Evolutionary conservation across 148 eudicot species (phyloP), one percentile per base, ranked within the genome.

Genomic region (Cornus controversa): DNA sequence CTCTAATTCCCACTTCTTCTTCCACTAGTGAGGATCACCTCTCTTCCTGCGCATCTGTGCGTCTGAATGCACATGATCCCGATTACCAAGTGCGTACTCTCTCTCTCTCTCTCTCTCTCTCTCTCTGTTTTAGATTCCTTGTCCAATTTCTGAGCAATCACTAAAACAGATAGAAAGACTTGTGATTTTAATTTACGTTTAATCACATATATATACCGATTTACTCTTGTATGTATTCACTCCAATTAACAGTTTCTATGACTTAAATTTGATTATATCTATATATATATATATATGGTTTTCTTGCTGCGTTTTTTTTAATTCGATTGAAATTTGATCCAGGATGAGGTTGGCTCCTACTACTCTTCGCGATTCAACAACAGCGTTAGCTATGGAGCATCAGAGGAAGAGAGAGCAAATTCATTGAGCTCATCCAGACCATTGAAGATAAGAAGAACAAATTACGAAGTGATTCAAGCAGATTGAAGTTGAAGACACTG

Each of bases 31-130:
- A 66, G 31, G 66, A 34, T 16, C 71, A 40, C 8, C 45, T 6
- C 45, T 40, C 45, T 40, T 40, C 45, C 45, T 40, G 9, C 45
- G 6, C 45, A 40, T 0, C 8, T 40, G 73, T 40, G 67, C 58
- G 78, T 25, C 72, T 63, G 13, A 27, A 40, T 75, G 60, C 71
- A 45, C 37, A 31, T n/a, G n/a, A n/a, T 34, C 67, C 31, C 16
- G 50, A 73, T 13, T 73, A 45, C 14, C 45, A 73, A 15, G 75
- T 72, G 20, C 16, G 40, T 31, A 3, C 9, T 66, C 69, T 27
- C 69, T 66, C 37, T 66, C 69, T 27, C 37, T 66, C 40, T n/a
- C 60, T 54, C 69, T 27, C 69, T 66, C 37, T 66, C 69, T 27
- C 37, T 66, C 40, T n/a, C 60, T 54, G 16, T 3, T 54, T 54